Base-by-base conservation (phyloP, 768 basidiomycete species). In the Clitopilus passeckerianus region DNA sequence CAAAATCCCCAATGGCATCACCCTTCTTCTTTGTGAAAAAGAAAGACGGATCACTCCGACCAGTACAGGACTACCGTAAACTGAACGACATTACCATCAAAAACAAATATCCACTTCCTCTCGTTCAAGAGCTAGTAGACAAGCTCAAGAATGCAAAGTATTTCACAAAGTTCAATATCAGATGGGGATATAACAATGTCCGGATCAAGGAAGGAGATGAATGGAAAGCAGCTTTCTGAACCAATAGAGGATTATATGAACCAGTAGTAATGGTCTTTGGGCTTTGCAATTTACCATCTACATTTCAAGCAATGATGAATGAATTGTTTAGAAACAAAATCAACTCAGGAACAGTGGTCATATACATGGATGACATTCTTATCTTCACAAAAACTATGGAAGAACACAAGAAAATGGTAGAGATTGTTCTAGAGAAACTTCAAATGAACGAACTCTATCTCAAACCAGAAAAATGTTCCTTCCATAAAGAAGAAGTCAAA, bases 351-450 rank as follows among this genome's bases (percentile, higher is more conserved):
- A 7, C 53, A 2, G 70, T 75, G 15, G 64, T 76, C 24, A 70
- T 78, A 0, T 79, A 78, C 59, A 55, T 78, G 10, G 74, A 78
- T 37, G 72, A 78, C 61, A 74, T 77, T 34, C 69, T 78, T 1
- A 69, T 79, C 54, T 78, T 66, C 62, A 71, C 74, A 2, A 54
- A 67, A 1, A 65, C 37, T 34, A 23, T 66, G 5, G 61, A 64
- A 14, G 57, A 67, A 41, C 71, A 74, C 34, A n/a, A 58, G 4
- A 6, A 56, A 43, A 53, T 62, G 0, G 61, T 68, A 0, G 18
- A 56, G 2, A 41, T 64, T 24, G 68, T 74, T 0, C 57, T 76
- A 4, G 52, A 64, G 10, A 60, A 56, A 0, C 62, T 75, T 1
- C 44, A 58, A 23, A 57, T 70, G 1, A 57, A 74, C 43, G 54